phyloP scores from a whole-genome alignment of 2,329 filamentous ascomycete species.

The Tolypocladium capitatum region DNA sequence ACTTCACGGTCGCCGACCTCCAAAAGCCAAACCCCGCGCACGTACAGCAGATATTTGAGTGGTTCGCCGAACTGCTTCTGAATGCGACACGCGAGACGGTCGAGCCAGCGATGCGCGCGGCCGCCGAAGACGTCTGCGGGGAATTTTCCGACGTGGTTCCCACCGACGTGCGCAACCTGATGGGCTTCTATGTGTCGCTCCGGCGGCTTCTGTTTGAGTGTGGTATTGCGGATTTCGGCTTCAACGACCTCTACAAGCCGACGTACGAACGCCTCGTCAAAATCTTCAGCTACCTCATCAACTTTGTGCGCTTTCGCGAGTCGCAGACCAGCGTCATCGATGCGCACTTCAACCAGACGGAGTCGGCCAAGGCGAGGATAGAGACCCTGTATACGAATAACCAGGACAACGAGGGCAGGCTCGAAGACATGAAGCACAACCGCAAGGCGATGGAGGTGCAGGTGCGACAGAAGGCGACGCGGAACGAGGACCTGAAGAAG shows the following conservation, averaged over 20 bases:
- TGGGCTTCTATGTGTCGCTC: slow-evolving; percentile 87
- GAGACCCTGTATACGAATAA: slow-evolving; percentile 78
- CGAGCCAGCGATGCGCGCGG: slow-evolving; percentile 88
- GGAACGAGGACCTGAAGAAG: slow-evolving; percentile 79
- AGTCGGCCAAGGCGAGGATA: slow-evolving; percentile 75
- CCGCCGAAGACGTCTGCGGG: slow-evolving; percentile 74
- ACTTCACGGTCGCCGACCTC: slow-evolving; percentile 73
- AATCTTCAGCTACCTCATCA: slow-evolving; percentile 96
- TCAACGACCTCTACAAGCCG: slow-evolving; percentile 81
- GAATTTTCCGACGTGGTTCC: slow-evolving; percentile 77
- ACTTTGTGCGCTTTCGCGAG: slow-evolving; percentile 95
- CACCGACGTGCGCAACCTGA: slow-evolving; percentile 78
- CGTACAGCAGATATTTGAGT: slow-evolving; percentile 96
- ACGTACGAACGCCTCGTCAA: slow-evolving; percentile 83
- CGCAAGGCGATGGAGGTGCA: slow-evolving; percentile 68
- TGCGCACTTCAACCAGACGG: slow-evolving; percentile 82
- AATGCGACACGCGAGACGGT: slow-evolving; percentile 88
- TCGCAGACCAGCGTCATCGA: slow-evolving; percentile 83
- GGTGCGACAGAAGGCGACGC: slow-evolving; percentile 69
- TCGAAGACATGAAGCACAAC: slow-evolving; percentile 71
- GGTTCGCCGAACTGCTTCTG: slow-evolving; percentile 88
- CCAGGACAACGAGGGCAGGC: slow-evolving; percentile 66
- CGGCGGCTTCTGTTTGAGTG: slow-evolving; percentile 72
- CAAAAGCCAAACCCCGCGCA: slow-evolving; percentile 89
- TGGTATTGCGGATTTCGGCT: slow-evolving; percentile 85